Evolutionary conservation across 495 filamentous ascomycete species (phyloP).

Genomic region (Aspergillus coremiiformis): DNA sequence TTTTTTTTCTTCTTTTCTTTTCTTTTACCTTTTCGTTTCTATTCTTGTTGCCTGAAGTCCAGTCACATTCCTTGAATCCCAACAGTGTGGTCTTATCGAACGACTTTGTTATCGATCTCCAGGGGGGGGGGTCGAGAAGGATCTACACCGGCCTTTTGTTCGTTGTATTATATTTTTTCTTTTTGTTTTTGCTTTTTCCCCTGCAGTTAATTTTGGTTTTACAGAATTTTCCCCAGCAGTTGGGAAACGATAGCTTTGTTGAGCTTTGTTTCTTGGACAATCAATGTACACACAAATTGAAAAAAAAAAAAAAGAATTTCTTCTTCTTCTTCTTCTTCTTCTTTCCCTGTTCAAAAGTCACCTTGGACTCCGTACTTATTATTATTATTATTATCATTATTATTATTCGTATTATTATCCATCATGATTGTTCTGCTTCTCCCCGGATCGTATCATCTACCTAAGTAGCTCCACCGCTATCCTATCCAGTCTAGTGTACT

Average conservation of each 20-base stretch:
- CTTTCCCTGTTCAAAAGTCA: neutral
- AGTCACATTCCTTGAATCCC: neutral
- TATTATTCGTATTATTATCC: neutral
- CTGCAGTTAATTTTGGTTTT: slow-evolving; percentile 6
- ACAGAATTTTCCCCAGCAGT: neutral
- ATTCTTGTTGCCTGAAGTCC: neutral
- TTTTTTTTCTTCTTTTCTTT: too few relatives aligned
- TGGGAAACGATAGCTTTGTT: slow-evolving; percentile 3
- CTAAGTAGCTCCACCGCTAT: slow-evolving; percentile 29
- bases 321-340: neutral
- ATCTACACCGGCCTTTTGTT: neutral
- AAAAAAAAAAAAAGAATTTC: too few relatives aligned
- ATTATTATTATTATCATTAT: slow-evolving; percentile 3
- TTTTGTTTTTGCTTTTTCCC: slow-evolving; percentile 8
- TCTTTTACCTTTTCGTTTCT: neutral
- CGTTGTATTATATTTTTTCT: too few relatives aligned
- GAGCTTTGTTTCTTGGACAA: neutral
- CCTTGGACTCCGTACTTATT: neutral
- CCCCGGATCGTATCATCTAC: slow-evolving; percentile 30
- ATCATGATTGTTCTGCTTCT: slow-evolving; percentile 7
- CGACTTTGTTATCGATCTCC: slow-evolving; percentile 20
- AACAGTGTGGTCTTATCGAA: slow-evolving; percentile 16
- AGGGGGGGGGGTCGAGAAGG: slow-evolving; percentile 6
- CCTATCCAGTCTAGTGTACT: slow-evolving; percentile 23
- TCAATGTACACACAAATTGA: neutral